These are phyloP conservation scores for Solanum neorickii DNA, from an alignment of 257 asterid genomes.

Conservation along the genomic window DNA sequence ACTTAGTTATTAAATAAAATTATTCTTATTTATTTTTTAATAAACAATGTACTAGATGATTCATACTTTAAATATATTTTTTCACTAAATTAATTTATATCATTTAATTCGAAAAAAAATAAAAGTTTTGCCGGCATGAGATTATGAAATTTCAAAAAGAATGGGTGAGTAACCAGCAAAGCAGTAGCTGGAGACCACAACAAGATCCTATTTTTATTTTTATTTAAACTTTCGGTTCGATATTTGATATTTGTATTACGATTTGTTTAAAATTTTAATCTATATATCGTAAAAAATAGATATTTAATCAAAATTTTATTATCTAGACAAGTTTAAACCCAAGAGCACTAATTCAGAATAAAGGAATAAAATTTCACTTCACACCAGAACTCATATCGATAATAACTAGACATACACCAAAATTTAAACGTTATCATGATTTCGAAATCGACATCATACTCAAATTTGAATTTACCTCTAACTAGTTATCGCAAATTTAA, in stretches of 20 bases:
- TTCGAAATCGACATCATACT: background rate
- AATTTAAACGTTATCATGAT: background rate
- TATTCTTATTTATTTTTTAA: background rate
- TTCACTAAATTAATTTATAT: background rate
- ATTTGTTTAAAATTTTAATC: fast-evolving
- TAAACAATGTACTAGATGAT: background rate
- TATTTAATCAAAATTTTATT: fast-evolving
- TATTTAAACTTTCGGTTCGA: background rate
- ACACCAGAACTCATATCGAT: background rate
- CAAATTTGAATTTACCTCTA: too few relatives aligned
- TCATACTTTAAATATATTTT: background rate
- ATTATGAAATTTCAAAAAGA: background rate
- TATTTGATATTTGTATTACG: fast-evolving
- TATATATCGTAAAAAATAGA: fast-evolving
- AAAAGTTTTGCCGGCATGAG: background rate
- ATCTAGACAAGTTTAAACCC: too few relatives aligned
- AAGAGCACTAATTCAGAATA: too few relatives aligned
- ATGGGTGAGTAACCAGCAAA: background rate
- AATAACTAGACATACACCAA: background rate
- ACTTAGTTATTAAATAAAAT: background rate
- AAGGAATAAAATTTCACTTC: too few relatives aligned
- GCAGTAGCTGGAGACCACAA: background rate
- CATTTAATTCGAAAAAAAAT: background rate
- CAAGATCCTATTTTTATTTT: background rate
- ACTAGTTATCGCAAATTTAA: background rate